A percentile compares a stretch with the other conserved stretches of the same genome.
Conservation (phyloP, 176 grass and related monocot species). For the Phoenix dactylifera region DNA sequence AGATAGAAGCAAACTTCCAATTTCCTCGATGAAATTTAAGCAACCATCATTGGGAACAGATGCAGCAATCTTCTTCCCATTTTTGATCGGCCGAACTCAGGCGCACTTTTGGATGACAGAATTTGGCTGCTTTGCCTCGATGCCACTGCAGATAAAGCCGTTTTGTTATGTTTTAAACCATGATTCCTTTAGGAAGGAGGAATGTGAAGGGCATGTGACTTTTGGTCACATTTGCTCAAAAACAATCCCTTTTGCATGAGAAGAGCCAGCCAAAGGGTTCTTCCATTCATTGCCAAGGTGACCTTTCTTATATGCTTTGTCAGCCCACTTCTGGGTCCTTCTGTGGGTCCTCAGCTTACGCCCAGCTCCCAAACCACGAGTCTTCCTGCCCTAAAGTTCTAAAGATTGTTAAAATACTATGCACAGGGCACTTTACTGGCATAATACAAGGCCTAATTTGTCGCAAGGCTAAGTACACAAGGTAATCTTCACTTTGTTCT, state of each 20-base stretch:
- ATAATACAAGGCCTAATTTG: too few species aligned
- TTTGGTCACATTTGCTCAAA: conserved; percentile 42
- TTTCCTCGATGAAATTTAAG: conserved; percentile 49
- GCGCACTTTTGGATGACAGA: conserved; percentile 49
- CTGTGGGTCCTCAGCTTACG: conserved; percentile 60
- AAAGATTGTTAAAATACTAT: too few species aligned
- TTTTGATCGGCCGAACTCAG: conserved; percentile 47
- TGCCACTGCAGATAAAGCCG: conserved; percentile 22
- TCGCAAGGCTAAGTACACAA: too few species aligned
- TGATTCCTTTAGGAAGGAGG: too few species aligned
- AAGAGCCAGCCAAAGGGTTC: conserved; percentile 55
- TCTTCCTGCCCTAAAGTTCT: conserved; percentile 27
- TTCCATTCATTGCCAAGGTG: conserved; percentile 62
- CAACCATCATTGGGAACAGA: conserved; percentile 60
- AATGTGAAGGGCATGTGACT: not conserved
- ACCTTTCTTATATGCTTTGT: conserved; percentile 57
- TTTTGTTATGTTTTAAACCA: too few species aligned
- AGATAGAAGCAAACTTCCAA: conserved; percentile 1
- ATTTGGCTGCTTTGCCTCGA: conserved; percentile 58
- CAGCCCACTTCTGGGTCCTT: conserved; percentile 51
- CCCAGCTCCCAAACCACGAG: conserved; percentile 61
- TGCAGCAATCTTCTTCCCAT: conserved; percentile 53
- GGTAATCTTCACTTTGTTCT: too few species aligned
- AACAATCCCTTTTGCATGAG: conserved; percentile 62
- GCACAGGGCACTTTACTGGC: too few species aligned